Base-by-base conservation (phyloP, 305 asterid species). In the Salvia sclarea region DNA sequence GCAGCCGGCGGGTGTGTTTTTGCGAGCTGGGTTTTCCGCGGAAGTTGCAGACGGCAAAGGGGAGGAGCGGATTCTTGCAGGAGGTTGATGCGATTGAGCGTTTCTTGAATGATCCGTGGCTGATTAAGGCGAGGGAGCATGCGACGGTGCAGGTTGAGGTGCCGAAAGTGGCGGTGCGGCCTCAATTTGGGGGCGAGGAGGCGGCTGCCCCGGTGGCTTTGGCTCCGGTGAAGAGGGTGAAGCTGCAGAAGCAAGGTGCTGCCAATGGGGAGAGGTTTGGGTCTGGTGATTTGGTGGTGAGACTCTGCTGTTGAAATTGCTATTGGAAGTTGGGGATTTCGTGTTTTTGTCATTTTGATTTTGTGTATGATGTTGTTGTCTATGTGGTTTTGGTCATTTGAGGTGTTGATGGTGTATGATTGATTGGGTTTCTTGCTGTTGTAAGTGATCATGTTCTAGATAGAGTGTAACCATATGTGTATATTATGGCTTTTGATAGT, bases 31-130 rank as follows among this genome's bases (percentile, higher is more conserved):
- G 96, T 82, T 87, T 81, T 65, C 82, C 82, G 21, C 61, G 80
- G 68, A 62, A 53, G 44, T 59, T 88, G 81, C 86, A 79, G 73
- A 74, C 69, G 43, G 83, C 71, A 28, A 78, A 75, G 70, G 88
- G 82, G 50, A 76, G 21, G 61, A 54, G 61, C 68, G 87, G 65
- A 28, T 88, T 81, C 69, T 16, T 83, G 73, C 68, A 76, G 55
- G 95, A 88, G 62, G 83, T 86, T 60, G 66, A 61, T 45, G 75
- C 69, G 77, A 68, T 90, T 55, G 88, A 86, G 74, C 82, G 79
- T 68, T 88, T 90, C 76, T 68, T 90, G 64, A 78, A 65, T 67
- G 95, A 88, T 69, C 97, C 95, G 5, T 86, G 91, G 95, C 54
- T 77, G 81, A 70, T 76, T 43, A 81, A 79, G 78, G 85, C 79